Evolutionary conservation across 768 basidiomycete genomes (phyloP), one percentile per base, ranked within the genome.

Genomic region (Ramaria sp.): DNA sequence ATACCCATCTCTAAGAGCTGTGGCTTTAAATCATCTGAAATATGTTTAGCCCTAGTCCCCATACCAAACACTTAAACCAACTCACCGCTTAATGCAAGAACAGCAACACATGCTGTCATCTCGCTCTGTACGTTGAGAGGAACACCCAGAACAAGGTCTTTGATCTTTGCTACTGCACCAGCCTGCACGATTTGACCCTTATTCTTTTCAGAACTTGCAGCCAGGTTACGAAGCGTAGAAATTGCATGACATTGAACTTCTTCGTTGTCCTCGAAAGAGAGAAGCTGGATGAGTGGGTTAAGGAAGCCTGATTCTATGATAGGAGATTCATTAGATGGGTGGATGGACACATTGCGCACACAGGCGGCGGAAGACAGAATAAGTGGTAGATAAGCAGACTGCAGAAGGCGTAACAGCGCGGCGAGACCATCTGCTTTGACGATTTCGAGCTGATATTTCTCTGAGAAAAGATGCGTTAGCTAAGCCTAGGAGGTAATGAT

Each of bases 201-300:
- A 74, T 98, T 99, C 77, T 93, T 91, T 74, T 98, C 95, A 32
- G 87, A 90, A 64, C 88, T 92, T 3, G 96, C 96, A 1, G 96
- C 96, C 15, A 99, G 78, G 65, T 99, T 99, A 15, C 96, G 81
- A 43, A 99, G 74, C 0, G 96, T 99, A 12, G 92, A 95, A 60
- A 99, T 99, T 18, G 96, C 96, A 63, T 99, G 96, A 64, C 96
- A 98, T 66, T 99, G 96, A 22, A 99, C 93, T 69, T 99, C 96
- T 71, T 99, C 96, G 64, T 98, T 98, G 68, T 99, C 96, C 68
- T 97, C 97, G 74, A 97, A 98, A 1, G 94, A 90, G 20, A 99
- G 74, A 30, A 99, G 78, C 65, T 91, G 93, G 67, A 99, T 97
- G 38, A 99, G 73, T 0, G 96, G 96, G 63, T 91, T 87, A 58